Evolutionary conservation across 225 moss, liverwort and hornwort species (phyloP).

Genomic region (Sphagnum tenellum): DNA sequence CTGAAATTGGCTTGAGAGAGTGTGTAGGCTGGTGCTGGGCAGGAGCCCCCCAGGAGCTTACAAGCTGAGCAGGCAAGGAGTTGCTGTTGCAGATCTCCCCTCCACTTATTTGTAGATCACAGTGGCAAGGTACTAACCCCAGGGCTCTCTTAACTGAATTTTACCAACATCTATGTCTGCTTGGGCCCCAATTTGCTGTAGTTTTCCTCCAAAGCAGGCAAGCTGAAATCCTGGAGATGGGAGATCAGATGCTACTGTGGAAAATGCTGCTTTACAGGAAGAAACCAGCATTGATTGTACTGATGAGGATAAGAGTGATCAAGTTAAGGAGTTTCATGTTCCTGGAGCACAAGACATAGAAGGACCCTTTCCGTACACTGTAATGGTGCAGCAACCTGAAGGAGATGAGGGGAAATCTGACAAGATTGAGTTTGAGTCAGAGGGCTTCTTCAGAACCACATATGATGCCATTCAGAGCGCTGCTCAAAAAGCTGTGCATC

Average conservation of each 20-base stretch:
- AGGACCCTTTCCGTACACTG: constrained; percentile 57
- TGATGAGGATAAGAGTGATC: too few relatives aligned
- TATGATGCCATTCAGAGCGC: constrained; percentile 85
- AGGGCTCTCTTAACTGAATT: constrained; percentile 73
- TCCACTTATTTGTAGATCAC: constrained; percentile 49
- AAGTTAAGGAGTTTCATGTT: constrained; percentile 10
- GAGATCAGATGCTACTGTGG: constrained; percentile 5
- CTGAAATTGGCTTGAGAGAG: too few relatives aligned
- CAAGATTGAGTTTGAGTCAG: constrained; percentile 38
- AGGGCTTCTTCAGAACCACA: constrained; percentile 65
- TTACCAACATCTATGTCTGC: constrained; percentile 76
- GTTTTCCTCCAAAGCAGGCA: constrained; percentile 18
- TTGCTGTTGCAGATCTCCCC: constrained; percentile 68
- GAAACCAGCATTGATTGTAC: neutral
- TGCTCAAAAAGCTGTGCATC: constrained; percentile 56
- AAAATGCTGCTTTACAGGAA: neutral
- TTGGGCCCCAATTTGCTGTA: constrained; percentile 58
- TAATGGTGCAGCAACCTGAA: constrained; percentile 45
- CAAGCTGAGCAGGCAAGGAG: constrained; percentile 64
- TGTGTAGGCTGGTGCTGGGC: constrained; percentile 69
- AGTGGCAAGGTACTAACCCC: constrained; percentile 81
- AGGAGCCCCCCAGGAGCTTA: constrained; percentile 85
- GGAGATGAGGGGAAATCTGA: constrained; percentile 16
- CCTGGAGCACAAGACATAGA: constrained; percentile 27
- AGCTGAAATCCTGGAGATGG: too few relatives aligned